Percentiles rank a stretch among this genome's conserved stretches.
Conservation (phyloP, 108 stramenopile species). For the Pseudonitzschia delicatissima region DNA sequence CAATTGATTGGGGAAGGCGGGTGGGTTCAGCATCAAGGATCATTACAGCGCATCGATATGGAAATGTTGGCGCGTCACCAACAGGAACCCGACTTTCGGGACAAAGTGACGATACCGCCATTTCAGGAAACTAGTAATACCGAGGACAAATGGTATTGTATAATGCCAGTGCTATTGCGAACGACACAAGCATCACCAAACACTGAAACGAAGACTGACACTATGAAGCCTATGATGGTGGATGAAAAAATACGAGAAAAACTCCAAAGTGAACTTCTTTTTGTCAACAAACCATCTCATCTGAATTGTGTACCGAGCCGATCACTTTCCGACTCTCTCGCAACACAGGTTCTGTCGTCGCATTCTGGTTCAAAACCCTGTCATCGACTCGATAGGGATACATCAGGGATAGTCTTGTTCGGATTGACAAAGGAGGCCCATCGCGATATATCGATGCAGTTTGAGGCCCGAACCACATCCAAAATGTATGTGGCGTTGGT, state of each 20-base stretch:
- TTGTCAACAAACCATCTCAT: slow-evolving; percentile 2
- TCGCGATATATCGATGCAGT: slow-evolving; percentile 37
- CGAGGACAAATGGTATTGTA: slow-evolving; percentile 10
- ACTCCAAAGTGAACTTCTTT: background rate
- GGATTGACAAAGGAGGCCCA: slow-evolving; percentile 46
- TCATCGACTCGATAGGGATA: slow-evolving; percentile 72
- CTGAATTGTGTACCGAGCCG: slow-evolving; percentile 5
- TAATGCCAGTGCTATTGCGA: background rate
- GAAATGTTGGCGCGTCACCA: slow-evolving; percentile 2
- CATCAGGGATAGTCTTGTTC: slow-evolving; percentile 56
- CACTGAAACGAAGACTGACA: background rate
- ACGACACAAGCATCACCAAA: background rate
- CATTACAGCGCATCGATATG: slow-evolving; percentile 2
- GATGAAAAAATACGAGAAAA: background rate
- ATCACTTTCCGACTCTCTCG: background rate
- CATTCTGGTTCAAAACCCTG: slow-evolving; percentile 31
- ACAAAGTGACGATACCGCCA: background rate
- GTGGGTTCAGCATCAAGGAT: slow-evolving; percentile 9
- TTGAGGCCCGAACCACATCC: slow-evolving; percentile 31
- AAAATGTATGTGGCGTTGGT: slow-evolving; percentile 65
- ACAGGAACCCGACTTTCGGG: background rate
- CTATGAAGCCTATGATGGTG: background rate
- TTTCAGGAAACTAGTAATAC: background rate
- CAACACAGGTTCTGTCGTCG: background rate
- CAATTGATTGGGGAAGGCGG: slow-evolving; percentile 3